A percentile compares a stretch with the other conserved stretches of the same genome.
phyloP scores from a whole-genome alignment of 257 asterid species.

The Nyctanthes arbortristis region DNA sequence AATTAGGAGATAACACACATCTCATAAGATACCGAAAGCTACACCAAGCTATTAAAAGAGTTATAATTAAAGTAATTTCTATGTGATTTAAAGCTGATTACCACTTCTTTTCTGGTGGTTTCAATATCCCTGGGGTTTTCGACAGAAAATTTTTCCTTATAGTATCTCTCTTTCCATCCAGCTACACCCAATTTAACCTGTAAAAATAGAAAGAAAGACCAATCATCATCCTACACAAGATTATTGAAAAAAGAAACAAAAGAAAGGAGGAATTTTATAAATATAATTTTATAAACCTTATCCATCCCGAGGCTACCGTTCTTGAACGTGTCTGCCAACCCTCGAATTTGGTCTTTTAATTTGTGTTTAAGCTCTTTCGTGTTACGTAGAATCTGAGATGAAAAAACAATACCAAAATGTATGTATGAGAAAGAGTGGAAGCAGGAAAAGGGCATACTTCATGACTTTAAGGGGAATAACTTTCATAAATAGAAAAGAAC shows the following conservation, averaged over 20 bases:
- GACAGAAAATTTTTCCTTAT: slow-evolving; percentile 46
- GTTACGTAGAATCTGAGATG: slow-evolving; percentile 36
- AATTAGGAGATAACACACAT: not conserved
- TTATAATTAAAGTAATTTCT: no score
- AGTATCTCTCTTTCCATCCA: slow-evolving; percentile 56
- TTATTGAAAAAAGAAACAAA: not conserved
- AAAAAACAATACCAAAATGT: not conserved
- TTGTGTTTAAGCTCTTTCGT: slow-evolving; percentile 40
- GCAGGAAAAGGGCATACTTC: no score
- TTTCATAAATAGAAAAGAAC: not conserved
- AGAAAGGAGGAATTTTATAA: not conserved
- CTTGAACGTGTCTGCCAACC: slow-evolving; percentile 38
- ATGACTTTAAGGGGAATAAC: not conserved
- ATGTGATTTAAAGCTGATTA: slow-evolving; percentile 19
- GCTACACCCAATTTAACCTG: slow-evolving; percentile 51
- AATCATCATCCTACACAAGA: not conserved
- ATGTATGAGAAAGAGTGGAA: slow-evolving; percentile 2
- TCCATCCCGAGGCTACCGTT: slow-evolving; percentile 36
- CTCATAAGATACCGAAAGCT: not conserved
- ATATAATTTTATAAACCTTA: slow-evolving; percentile 31
- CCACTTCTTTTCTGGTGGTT: slow-evolving; percentile 41
- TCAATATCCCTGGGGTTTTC: slow-evolving; percentile 39
- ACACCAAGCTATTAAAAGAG: no score
- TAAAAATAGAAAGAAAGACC: not conserved
- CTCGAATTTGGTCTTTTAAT: slow-evolving; percentile 27